These are phyloP conservation scores for Yarrowia alimentaria DNA, from an alignment of 805 yeast genomes.

Conservation along the genomic window DNA sequence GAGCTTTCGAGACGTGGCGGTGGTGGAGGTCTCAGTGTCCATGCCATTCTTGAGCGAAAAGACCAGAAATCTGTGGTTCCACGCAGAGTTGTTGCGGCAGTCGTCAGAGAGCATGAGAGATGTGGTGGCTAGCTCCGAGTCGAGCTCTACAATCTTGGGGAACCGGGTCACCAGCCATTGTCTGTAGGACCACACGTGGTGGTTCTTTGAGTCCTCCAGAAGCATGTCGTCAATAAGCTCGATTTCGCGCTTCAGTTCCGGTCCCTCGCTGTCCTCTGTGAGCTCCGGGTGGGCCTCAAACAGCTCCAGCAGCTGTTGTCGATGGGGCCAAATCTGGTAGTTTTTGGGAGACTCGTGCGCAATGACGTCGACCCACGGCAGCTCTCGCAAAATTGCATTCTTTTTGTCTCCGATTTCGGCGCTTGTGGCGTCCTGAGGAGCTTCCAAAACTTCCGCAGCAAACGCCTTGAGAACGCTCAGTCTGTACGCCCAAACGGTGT, in stretches of 20 bases:
- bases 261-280: slow-evolving; percentile 36
- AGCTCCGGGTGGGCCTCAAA: slow-evolving; percentile 29
- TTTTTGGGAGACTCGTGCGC: slow-evolving; percentile 81
- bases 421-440: too few species aligned
- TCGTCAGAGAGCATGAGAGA: slow-evolving; percentile 54
- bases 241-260: slow-evolving; percentile 49
- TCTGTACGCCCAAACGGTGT: slow-evolving; percentile 72
- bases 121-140: slow-evolving; percentile 54
- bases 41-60: slow-evolving; percentile 33
- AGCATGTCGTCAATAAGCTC: slow-evolving; percentile 68
- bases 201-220: slow-evolving; percentile 79
- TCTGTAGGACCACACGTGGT: slow-evolving; percentile 93
- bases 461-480: slow-evolving; percentile 36
- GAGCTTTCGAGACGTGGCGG: too few species aligned
- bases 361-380: slow-evolving; percentile 74
- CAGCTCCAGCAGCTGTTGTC: slow-evolving; percentile 53
- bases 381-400: slow-evolving; percentile 44
- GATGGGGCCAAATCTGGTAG: slow-evolving; percentile 96
- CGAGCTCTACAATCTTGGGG: slow-evolving; percentile 20
- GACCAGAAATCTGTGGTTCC: slow-evolving; percentile 80
- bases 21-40: too few species aligned
- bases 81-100: slow-evolving; percentile 85
- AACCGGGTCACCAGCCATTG: slow-evolving; percentile 67
- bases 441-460: too few species aligned
- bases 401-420: too few species aligned